Base-by-base conservation (phyloP, 106 monocot species). In the Dendrobium catenatum region DNA sequence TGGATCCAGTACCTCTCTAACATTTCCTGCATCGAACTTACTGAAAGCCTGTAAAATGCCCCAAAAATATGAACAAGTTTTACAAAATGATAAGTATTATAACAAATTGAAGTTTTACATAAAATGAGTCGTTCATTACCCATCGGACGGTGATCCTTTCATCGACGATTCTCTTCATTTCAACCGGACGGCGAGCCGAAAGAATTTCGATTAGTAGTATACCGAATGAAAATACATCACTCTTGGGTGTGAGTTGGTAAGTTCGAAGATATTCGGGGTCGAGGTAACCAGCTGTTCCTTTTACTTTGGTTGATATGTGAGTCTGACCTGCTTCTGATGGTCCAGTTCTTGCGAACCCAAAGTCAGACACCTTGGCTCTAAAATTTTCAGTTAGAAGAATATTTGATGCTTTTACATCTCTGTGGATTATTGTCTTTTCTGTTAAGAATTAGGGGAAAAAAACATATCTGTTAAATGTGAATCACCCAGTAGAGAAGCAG, bases 401-500 rank as follows among this genome's bases (percentile, higher is more conserved):
- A 24, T 79, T 79, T 29, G 79, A 79, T 46, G 79, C 59, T 79
- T 79, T 79, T 0, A 79, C 79, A 79, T 79, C 79, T 66, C 79
- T 33, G 67, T 79, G 79, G 42, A 79, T 79, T 67, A 79, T 79
- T 3, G 79, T 11, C 42, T 79, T 79, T 43, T 79, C 79, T 79
- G 79, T 16, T 19, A 55, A 79, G n/a, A 46, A 66, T 37, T 37
- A 37, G 15, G 9, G 26, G 1, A 11, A 11, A 47, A 13, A 49
- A 26, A 49, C 7, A 13, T 51, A n/a, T 43, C 9, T 29, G 76
- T 76, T 76, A 51, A 76, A 48, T 76, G 24, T 10, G 26, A 76
- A 51, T 17, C 74, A 44, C 17, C 4, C n/a, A 75, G 74, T 43
- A 15, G 51, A 13, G 51, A 51, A 46, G 6, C 46, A 46, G 46